Percentiles rank a stretch among this genome's conserved stretches.
These are phyloP conservation scores for Cruciata laevipes DNA, from an alignment of 257 asterid species.

Conservation along the genomic window DNA sequence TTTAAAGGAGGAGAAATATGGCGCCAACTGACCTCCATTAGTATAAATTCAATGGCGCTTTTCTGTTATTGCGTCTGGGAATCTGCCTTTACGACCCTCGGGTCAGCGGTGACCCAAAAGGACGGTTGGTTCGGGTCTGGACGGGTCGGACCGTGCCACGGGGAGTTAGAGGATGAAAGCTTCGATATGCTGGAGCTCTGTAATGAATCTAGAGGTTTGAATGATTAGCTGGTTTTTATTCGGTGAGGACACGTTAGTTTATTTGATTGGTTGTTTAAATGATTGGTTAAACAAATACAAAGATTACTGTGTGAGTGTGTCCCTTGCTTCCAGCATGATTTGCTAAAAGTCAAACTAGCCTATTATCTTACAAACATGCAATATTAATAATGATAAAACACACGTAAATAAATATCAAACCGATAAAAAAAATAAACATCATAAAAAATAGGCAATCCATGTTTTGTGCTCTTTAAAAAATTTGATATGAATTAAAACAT, in stretches of 20 bases:
- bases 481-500: no score
- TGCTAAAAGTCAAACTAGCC: no score
- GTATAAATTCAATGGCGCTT: slow-evolving; percentile 1
- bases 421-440: no score
- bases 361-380: no score
- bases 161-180: neutral
- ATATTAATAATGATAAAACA: no score
- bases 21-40: slow-evolving; percentile 21
- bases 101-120: neutral
- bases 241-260: neutral
- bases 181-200: slow-evolving; percentile 1
- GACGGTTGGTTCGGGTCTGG: neutral
- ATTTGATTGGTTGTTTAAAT: no score
- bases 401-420: no score
- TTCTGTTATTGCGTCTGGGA: neutral
- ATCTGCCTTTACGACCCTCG: neutral
- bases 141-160: neutral
- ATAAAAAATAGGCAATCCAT: no score
- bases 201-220: neutral
- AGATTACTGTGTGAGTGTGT: no score
- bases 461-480: no score
- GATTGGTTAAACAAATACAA: no score
- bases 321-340: no score
- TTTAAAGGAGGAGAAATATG: neutral
- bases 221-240: neutral